These are phyloP conservation scores for Pythium sp. DNA, from an alignment of 352 stramenopile species.

Conservation along the genomic window DNA sequence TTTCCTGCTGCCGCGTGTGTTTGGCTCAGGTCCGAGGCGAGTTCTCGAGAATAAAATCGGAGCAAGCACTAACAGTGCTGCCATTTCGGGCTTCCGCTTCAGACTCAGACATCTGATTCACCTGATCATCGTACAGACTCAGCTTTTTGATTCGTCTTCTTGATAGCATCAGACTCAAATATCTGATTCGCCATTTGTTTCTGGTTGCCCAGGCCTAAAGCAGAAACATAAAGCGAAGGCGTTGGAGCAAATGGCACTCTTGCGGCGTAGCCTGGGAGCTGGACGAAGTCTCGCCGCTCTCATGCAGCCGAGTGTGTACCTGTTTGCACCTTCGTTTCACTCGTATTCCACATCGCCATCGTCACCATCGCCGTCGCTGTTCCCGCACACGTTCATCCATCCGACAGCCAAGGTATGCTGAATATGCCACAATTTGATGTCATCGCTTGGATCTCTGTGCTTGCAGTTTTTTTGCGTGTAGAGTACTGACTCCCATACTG, in stretches of 20 bases:
- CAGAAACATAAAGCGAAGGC: neutral
- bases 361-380: neutral
- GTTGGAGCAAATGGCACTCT: neutral
- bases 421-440: neutral
- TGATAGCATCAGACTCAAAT: too few species aligned
- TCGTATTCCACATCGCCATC: neutral
- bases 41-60: too few species aligned
- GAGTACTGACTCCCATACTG: too few species aligned
- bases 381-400: constrained; percentile 35
- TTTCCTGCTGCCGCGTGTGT: too few species aligned
- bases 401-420: constrained; percentile 37
- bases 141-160: too few species aligned
- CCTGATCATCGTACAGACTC: too few species aligned
- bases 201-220: neutral
- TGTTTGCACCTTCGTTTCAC: neutral
- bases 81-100: too few species aligned
- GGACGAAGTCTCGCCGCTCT: neutral
- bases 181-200: neutral
- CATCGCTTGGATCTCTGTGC: too few species aligned
- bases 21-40: too few species aligned
- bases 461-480: too few species aligned
- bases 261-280: neutral
- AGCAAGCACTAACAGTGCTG: too few species aligned
- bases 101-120: too few species aligned
- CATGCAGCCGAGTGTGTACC: neutral